Evolutionary conservation across 202 grass and related monocot genomes (phyloP).

Genomic region (Thinopyrum obtusiflorum): DNA sequence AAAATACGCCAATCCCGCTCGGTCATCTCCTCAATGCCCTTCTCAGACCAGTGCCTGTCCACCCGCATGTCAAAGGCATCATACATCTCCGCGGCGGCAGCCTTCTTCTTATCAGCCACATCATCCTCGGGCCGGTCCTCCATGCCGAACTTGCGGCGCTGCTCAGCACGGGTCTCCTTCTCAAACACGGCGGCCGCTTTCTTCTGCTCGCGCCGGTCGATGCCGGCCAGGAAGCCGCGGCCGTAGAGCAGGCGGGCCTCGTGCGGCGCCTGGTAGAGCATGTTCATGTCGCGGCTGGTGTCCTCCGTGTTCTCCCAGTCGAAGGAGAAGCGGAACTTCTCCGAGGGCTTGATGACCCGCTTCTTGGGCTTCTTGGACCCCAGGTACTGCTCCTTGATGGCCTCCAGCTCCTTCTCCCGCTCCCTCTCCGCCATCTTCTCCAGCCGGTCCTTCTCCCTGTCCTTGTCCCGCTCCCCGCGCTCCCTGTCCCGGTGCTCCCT

Average conservation of each 20-base stretch:
- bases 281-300: constrained; percentile 87
- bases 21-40: constrained; percentile 75
- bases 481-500: constrained; percentile 51
- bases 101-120: constrained; percentile 49
- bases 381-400: constrained; percentile 82
- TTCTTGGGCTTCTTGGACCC: constrained; percentile 93
- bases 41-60: constrained; percentile 92
- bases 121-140: constrained; percentile 69
- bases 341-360: constrained; percentile 84
- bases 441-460: constrained; percentile 51
- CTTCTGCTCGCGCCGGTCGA: constrained; percentile 89
- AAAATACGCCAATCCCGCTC: constrained; percentile 93
- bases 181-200: constrained; percentile 67
- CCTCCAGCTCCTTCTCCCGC: constrained; percentile 63
- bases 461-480: constrained; percentile 54
- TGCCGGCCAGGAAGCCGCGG: constrained; percentile 80
- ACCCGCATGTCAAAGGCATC: constrained; percentile 87
- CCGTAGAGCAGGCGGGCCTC: constrained; percentile 87
- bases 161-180: constrained; percentile 76
- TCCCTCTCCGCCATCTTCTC: constrained; percentile 74
- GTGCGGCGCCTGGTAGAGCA: constrained; percentile 70
- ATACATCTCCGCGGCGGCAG: constrained; percentile 68
- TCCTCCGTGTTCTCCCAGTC: constrained; percentile 97
- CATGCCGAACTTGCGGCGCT: constrained; percentile 64
- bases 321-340: constrained; percentile 96